Percentiles rank a stretch among this genome's conserved stretches.
Conservation (phyloP, 2,329 filamentous ascomycete species). For the Dothistroma septosporum region DNA sequence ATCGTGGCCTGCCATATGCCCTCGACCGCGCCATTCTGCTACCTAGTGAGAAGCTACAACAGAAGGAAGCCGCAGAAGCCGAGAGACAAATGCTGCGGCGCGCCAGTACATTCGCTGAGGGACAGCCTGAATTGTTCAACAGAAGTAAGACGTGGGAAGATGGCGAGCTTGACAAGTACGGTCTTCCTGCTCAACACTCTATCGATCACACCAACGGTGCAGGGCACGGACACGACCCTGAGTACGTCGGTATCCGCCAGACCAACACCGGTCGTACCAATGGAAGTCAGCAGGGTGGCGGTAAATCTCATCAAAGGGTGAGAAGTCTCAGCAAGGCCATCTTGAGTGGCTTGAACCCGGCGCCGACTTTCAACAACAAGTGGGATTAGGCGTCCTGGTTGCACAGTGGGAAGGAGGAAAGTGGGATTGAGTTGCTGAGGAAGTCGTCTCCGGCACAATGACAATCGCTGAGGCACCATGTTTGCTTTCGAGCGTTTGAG, state of each 20-base stretch:
- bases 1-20: conserved; percentile 63
- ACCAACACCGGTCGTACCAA: conserved; percentile 15
- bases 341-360: conserved; percentile 26
- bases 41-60: conserved; percentile 60
- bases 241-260: conserved; percentile 12
- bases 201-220: conserved; percentile 16
- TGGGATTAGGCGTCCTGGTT: conserved; percentile 17
- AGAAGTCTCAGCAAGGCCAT: conserved; percentile 28
- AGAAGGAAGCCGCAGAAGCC: conserved; percentile 51
- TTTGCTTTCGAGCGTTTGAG: neutral
- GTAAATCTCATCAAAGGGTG: conserved; percentile 15
- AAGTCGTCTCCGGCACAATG: neutral
- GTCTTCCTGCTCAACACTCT: conserved; percentile 26
- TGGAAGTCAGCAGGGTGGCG: conserved; percentile 3
- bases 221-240: conserved; percentile 16
- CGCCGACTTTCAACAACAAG: conserved; percentile 28
- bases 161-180: conserved; percentile 28
- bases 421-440: neutral
- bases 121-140: conserved; percentile 7
- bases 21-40: conserved; percentile 67
- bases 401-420: neutral
- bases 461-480: neutral
- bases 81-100: conserved; percentile 33
- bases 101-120: conserved; percentile 26
- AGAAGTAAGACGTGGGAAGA: conserved; percentile 23